These are phyloP conservation scores for Plectosphaerella sp. DNA, from an alignment of 2,329 filamentous ascomycete genomes.

Conservation along the genomic window DNA sequence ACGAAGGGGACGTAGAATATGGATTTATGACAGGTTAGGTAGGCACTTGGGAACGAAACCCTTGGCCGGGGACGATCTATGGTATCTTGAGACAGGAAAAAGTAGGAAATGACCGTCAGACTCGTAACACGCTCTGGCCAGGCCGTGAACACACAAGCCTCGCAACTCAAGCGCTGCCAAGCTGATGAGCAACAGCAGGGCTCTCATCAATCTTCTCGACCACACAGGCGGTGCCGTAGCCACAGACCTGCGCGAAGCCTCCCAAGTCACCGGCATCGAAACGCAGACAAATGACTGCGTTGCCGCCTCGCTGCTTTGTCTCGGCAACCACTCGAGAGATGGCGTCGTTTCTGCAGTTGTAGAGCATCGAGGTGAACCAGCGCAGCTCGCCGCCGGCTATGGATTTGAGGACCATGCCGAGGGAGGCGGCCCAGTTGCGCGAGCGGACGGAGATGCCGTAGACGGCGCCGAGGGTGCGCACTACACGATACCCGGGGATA, in stretches of 20 bases:
- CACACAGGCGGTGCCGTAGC: conserved; percentile 55
- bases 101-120: too few relatives aligned
- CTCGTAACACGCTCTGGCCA: background rate
- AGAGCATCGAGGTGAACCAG: conserved; percentile 57
- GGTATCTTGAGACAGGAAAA: background rate
- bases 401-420: conserved; percentile 53
- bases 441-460: conserved; percentile 54
- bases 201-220: conserved; percentile 49
- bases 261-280: conserved; percentile 54
- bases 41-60: too few relatives aligned
- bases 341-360: conserved; percentile 55
- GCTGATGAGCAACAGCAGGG: conserved; percentile 9
- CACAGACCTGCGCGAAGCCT: conserved; percentile 53
- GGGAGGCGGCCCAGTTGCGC: conserved; percentile 52
- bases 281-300: conserved; percentile 54
- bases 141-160: background rate
- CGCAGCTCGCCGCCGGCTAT: conserved; percentile 54
- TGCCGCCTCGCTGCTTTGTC: conserved; percentile 52
- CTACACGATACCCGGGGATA: conserved; percentile 55
- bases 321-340: conserved; percentile 51
- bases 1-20: too few relatives aligned
- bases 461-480: conserved; percentile 52
- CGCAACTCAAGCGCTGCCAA: background rate
- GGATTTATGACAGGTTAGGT: too few relatives aligned
- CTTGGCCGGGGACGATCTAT: background rate